Evolutionary conservation across 768 basidiomycete genomes (phyloP).

Genomic region (Leccinum boreale): DNA sequence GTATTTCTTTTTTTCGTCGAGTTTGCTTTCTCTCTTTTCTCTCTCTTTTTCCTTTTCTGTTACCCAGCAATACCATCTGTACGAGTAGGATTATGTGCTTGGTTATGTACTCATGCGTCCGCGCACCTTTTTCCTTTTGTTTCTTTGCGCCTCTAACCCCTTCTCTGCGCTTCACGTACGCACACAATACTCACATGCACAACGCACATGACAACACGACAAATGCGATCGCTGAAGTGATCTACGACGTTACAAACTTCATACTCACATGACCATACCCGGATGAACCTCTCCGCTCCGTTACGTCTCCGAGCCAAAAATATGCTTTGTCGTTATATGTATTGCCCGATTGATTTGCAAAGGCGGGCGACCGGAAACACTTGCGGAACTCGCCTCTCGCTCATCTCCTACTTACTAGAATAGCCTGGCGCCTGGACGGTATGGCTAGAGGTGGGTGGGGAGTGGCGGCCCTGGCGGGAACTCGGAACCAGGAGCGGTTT

Average conservation of each 20-base stretch:
- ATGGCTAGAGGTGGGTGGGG: no score
- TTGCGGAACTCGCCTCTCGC: no score
- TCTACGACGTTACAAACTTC: background rate
- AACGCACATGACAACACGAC: background rate
- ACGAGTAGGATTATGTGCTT: slow-evolving; percentile 13
- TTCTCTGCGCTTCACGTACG: background rate
- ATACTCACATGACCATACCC: background rate
- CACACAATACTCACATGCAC: background rate
- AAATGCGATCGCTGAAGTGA: background rate
- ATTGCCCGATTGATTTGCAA: background rate
- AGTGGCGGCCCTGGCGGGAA: no score
- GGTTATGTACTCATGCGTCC: slow-evolving; percentile 15
- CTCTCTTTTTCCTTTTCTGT: background rate
- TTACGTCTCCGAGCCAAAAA: background rate
- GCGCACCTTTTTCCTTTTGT: background rate
- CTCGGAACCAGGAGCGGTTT: no score
- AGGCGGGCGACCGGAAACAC: background rate
- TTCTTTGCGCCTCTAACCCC: background rate
- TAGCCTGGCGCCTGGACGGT: no score
- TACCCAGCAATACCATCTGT: slow-evolving; percentile 18
- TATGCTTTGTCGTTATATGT: background rate
- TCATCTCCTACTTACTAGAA: no score
- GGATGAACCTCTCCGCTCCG: no score
- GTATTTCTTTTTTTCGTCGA: background rate
- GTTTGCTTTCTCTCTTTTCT: background rate